Base-by-base conservation (phyloP, 768 basidiomycete genomes). In the Mycena indigotica region DNA sequence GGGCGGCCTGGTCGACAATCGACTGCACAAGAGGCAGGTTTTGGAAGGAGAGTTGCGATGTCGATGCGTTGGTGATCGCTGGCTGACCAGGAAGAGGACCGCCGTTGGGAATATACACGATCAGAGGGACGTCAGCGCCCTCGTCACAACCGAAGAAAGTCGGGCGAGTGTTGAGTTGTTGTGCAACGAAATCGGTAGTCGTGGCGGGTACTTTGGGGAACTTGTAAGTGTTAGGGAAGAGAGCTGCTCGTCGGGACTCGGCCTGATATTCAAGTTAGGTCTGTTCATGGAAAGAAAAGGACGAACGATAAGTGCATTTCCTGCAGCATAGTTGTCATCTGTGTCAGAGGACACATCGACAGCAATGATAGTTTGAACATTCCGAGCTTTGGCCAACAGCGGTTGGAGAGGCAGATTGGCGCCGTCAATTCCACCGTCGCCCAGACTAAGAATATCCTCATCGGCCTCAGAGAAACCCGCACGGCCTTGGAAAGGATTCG, bases 41-140 rank as follows among this genome's bases (percentile, higher is more conserved):
- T 1, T 60, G 51, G 64, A 81, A 84, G 3, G 71, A 55, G 19
- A 77, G 64, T 63, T 79, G 73, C 41, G 51, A 41, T 6, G 80
- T 82, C 3, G 75, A 66, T 0, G 71, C 75, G 69, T 83, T 83
- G 12, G 79, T 80, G 8, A 74, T 50, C 4, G 60, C 44, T 2
- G 72, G 64, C 16, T 66, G 65, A 26, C 70, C 67, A 16, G 73
- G 69, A 24, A 76, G 77, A 5, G 76, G 68, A 8, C 77, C 80
- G 23, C 82, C 81, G 61, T 81, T 82, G 0, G 84, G 83, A 15
- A 85, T 67, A 65, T 87, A 87, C 57, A 86, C 74, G 26, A 86
- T 63, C 30, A 85, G 66, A 2, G 84, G 84, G 3, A 75, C 75
- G 10, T 67, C 70, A 0, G 57, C 62, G 24, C 50, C 65, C 48